These are phyloP conservation scores for Diaporthe helianthi DNA, from an alignment of 2,329 filamentous ascomycete genomes.

Conservation along the genomic window DNA sequence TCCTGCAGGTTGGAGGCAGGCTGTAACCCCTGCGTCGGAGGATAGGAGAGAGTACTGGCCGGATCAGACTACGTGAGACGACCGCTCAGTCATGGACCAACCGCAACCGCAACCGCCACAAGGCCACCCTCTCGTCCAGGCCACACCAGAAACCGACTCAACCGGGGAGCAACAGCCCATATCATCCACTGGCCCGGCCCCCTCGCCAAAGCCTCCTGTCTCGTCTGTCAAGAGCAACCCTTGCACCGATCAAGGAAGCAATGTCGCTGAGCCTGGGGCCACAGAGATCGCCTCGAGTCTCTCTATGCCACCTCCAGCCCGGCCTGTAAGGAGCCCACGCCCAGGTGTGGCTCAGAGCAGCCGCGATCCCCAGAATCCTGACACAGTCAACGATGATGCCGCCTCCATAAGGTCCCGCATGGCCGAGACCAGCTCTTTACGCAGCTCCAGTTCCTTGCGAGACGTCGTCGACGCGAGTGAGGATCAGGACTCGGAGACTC, in stretches of 20 bases:
- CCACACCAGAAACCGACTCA: background rate
- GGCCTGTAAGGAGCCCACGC: slow-evolving; percentile 51
- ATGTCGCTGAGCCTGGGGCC: slow-evolving; percentile 59
- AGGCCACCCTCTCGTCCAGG: slow-evolving; percentile 4
- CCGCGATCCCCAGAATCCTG: slow-evolving; percentile 51
- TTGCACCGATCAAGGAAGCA: slow-evolving; percentile 58
- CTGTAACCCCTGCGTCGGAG: background rate
- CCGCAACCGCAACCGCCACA: slow-evolving; percentile 14
- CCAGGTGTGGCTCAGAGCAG: slow-evolving; percentile 51
- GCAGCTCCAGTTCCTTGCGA: slow-evolving; percentile 18
- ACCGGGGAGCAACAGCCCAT: background rate
- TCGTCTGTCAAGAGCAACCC: slow-evolving; percentile 43
- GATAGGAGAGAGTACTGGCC: background rate
- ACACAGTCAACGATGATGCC: slow-evolving; percentile 50
- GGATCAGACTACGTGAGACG: background rate
- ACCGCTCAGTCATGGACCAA: slow-evolving; percentile 26
- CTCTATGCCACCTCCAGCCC: slow-evolving; percentile 64
- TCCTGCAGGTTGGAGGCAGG: background rate
- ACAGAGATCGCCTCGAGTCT: slow-evolving; percentile 65
- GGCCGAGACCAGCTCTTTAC: background rate
- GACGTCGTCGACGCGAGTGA: slow-evolving; percentile 32
- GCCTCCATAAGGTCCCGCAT: slow-evolving; percentile 32
- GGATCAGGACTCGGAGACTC: slow-evolving; percentile 56
- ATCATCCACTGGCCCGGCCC: slow-evolving; percentile 39
- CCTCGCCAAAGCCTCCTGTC: slow-evolving; percentile 53